Conservation (phyloP, 495 filamentous ascomycete species). For the Neurospora sp. region DNA sequence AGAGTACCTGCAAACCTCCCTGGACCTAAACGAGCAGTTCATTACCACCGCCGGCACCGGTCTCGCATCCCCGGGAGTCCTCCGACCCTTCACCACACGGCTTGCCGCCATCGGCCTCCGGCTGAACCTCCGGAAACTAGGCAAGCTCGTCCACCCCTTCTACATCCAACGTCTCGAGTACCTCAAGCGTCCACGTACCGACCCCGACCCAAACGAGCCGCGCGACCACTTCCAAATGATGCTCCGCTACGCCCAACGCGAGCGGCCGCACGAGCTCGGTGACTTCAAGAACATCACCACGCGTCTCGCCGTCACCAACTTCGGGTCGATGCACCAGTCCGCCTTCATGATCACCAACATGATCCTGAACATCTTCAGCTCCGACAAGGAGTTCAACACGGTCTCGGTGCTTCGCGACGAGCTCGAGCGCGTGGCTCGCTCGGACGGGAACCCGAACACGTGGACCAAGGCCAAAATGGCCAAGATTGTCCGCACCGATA, state of each 20-base stretch:
- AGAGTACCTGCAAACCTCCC: not conserved
- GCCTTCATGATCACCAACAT: slow-evolving; percentile 13
- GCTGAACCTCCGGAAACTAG: not conserved
- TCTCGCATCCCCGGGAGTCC: not conserved
- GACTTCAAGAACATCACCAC: slow-evolving; percentile 18
- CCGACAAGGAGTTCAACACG: slow-evolving; percentile 26
- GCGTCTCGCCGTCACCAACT: slow-evolving; percentile 17
- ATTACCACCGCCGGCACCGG: not conserved
- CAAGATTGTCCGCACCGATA: slow-evolving; percentile 28
- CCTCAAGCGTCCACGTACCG: not conserved
- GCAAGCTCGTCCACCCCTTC: slow-evolving; percentile 15
- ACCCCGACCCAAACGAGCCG: slow-evolving; percentile 9
- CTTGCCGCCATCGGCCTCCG: not conserved
- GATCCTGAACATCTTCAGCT: slow-evolving; percentile 22
- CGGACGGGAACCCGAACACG: not conserved
- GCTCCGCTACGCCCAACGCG: slow-evolving; percentile 21
- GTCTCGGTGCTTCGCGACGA: slow-evolving; percentile 27
- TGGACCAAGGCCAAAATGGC: slow-evolving; percentile 27
- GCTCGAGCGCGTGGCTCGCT: slow-evolving; percentile 4
- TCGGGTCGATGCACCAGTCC: slow-evolving; percentile 22
- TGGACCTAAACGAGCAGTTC: not conserved
- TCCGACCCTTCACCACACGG: not conserved
- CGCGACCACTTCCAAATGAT: slow-evolving; percentile 29
- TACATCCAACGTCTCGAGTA: not conserved
- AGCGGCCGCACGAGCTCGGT: slow-evolving; percentile 24